phyloP scores from a whole-genome alignment of 257 asterid species.

The Penstemon eatonii region DNA sequence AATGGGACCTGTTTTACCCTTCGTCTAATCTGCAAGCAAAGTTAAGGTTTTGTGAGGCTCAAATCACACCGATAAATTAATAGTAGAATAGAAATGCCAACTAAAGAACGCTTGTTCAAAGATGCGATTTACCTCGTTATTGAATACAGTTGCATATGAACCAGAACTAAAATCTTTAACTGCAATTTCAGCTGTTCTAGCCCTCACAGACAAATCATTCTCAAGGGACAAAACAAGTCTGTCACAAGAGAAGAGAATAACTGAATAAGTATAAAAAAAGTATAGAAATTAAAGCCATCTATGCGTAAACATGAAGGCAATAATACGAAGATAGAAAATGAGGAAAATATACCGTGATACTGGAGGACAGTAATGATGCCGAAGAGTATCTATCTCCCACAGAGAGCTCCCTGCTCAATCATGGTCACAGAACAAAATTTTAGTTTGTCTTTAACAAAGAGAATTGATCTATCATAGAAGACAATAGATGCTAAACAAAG shows the following conservation, averaged over 20 bases:
- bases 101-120: background rate
- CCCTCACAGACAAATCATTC: conserved; percentile 74
- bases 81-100: background rate
- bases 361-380: conserved; percentile 82
- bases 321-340: background rate
- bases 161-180: conserved; percentile 83
- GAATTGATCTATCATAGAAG: background rate
- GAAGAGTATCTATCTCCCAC: conserved; percentile 92
- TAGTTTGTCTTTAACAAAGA: conserved; percentile 12
- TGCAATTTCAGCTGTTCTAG: conserved; percentile 72
- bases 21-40: conserved; percentile 67
- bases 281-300: background rate
- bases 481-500: too few relatives aligned
- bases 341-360: conserved; percentile 62
- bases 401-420: conserved; percentile 78
- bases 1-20: conserved; percentile 87
- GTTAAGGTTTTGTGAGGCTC: conserved; percentile 7
- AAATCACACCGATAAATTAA: background rate
- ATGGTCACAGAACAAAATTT: conserved; percentile 17
- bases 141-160: conserved; percentile 75
- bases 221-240: conserved; percentile 79
- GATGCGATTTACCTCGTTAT: conserved; percentile 62
- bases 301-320: conserved; percentile 1
- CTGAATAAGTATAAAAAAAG: conserved; percentile 18
- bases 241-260: conserved; percentile 18